Conservation (phyloP, 495 filamentous ascomycete species). For the Trichoderma parareesei region DNA sequence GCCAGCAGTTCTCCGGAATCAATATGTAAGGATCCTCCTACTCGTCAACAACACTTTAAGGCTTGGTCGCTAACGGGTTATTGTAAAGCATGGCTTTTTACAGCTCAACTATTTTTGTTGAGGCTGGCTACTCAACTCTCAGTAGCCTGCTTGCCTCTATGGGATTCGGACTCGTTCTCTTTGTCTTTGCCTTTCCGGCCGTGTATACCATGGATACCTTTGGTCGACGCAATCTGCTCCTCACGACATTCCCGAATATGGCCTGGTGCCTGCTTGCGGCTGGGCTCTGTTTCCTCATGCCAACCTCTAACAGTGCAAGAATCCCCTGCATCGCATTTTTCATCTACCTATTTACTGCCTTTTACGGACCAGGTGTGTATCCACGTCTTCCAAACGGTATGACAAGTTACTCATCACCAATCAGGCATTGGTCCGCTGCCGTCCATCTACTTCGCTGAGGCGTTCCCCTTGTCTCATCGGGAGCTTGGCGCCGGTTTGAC, state of each 20-base stretch:
- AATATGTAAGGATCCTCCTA: conserved; percentile 24
- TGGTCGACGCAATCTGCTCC: conserved; percentile 45
- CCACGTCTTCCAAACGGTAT: neutral
- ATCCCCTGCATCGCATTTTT: conserved; percentile 42
- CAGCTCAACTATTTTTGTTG: conserved; percentile 46
- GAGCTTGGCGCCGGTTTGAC: conserved; percentile 39
- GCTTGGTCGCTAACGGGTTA: neutral
- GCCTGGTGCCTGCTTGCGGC: conserved; percentile 43
- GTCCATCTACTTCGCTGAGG: conserved; percentile 51
- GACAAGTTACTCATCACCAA: neutral
- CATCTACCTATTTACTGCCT: conserved; percentile 44
- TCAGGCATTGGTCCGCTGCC: conserved; percentile 40
- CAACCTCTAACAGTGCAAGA: conserved; percentile 21
- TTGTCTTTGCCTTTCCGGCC: conserved; percentile 56
- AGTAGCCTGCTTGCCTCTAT: conserved; percentile 47
- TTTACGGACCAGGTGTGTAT: conserved; percentile 45
- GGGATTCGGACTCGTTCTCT: conserved; percentile 58
- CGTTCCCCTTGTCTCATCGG: conserved; percentile 47
- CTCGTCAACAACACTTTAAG: neutral
- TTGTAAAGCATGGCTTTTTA: conserved; percentile 38
- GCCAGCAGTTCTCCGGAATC: conserved; percentile 46
- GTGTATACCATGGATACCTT: conserved; percentile 54
- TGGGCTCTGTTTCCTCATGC: conserved; percentile 46
- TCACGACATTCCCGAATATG: conserved; percentile 50
- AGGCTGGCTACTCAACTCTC: conserved; percentile 38